Conservation (phyloP, 139 green algal species). For the Chlamydomonas eustigma region DNA sequence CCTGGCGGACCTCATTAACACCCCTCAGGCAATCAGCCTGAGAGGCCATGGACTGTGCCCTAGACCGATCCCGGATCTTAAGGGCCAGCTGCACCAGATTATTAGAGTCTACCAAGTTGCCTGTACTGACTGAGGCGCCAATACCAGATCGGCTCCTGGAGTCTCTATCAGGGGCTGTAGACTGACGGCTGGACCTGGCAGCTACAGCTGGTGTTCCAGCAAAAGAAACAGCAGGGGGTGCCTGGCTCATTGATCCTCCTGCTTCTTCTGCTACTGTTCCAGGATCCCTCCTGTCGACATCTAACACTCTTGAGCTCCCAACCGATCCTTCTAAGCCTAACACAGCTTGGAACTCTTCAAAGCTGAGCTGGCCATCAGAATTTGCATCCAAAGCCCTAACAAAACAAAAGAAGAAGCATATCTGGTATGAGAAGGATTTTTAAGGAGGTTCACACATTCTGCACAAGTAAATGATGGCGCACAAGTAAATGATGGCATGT, state of each 20-base stretch:
- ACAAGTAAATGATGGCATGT: too few relatives aligned
- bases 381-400: conserved; percentile 17
- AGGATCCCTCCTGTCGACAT: neutral
- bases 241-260: neutral
- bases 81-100: conserved; percentile 4
- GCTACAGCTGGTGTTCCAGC: too few relatives aligned
- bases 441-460: too few relatives aligned
- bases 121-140: neutral
- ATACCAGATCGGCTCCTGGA: neutral
- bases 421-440: too few relatives aligned
- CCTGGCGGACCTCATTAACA: neutral
- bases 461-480: too few relatives aligned
- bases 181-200: too few relatives aligned
- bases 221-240: neutral
- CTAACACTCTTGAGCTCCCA: too few relatives aligned
- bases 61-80: neutral
- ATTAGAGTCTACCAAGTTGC: neutral
- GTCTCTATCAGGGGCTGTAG: too few relatives aligned
- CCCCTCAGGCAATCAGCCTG: neutral
- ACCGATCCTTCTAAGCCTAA: conserved; percentile 23
- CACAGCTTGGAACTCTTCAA: conserved; percentile 48
- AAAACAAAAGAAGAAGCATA: too few relatives aligned
- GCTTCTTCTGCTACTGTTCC: neutral
- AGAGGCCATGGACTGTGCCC: neutral
- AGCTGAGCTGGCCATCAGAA: conserved; percentile 22